Percentiles rank a stretch among this genome's conserved stretches.
These are phyloP conservation scores for Saccharomycopsis olivae DNA, from an alignment of 805 yeast genomes.

Conservation along the genomic window DNA sequence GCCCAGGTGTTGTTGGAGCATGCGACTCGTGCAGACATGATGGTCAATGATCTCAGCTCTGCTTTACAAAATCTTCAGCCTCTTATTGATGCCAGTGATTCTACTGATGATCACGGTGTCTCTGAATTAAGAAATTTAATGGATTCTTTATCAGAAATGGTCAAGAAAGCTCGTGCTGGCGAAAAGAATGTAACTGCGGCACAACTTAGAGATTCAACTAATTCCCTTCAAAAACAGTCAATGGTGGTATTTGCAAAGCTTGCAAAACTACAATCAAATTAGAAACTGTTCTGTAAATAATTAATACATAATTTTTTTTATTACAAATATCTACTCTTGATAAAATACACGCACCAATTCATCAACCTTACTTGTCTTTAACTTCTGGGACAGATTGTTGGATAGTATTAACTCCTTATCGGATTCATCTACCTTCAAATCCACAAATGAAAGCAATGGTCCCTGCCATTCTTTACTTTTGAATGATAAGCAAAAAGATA, in stretches of 20 bases:
- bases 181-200: conserved; percentile 37
- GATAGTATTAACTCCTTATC: too few species aligned
- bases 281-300: too few species aligned
- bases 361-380: too few species aligned
- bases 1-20: conserved; percentile 55
- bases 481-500: too few species aligned
- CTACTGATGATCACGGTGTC: conserved; percentile 51
- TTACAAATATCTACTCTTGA: too few species aligned
- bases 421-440: too few species aligned
- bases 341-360: too few species aligned
- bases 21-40: conserved; percentile 68
- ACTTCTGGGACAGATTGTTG: too few species aligned
- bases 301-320: too few species aligned
- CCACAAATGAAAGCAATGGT: too few species aligned
- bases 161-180: conserved; percentile 7
- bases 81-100: conserved; percentile 46
- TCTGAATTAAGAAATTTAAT: conserved; percentile 19
- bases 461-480: too few species aligned
- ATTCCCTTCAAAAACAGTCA: background rate
- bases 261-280: conserved; percentile 6
- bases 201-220: conserved; percentile 61
- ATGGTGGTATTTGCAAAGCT: conserved; percentile 64
- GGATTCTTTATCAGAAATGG: conserved; percentile 1
- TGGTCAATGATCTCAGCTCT: conserved; percentile 79
- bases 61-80: conserved; percentile 62